A percentile compares a stretch with the other conserved stretches of the same genome.
These are phyloP conservation scores for Trichosanthes cucumerina DNA, from an alignment of 306 rosid genomes.

Conservation along the genomic window DNA sequence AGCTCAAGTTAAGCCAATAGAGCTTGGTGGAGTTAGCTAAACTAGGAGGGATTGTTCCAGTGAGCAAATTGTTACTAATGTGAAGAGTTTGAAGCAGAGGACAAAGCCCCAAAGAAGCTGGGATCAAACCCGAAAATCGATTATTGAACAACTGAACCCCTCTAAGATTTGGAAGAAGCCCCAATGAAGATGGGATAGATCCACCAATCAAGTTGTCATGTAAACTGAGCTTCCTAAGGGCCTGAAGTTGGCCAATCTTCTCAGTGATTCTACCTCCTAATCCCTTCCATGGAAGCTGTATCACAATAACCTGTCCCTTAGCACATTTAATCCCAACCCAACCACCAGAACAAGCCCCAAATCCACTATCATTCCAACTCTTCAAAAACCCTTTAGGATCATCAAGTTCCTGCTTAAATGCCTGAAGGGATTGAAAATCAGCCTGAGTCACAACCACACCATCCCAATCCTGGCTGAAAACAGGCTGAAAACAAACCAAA, in stretches of 20 bases:
- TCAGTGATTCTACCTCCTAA: slow-evolving; percentile 55
- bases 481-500: background rate
- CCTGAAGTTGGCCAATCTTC: slow-evolving; percentile 64
- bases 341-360: slow-evolving; percentile 80
- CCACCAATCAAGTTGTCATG: slow-evolving; percentile 69
- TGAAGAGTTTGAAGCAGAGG: slow-evolving; percentile 75
- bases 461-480: slow-evolving; percentile 46
- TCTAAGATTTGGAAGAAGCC: slow-evolving; percentile 63
- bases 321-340: slow-evolving; percentile 93
- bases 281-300: slow-evolving; percentile 87
- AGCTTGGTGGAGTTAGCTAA: slow-evolving; percentile 67
- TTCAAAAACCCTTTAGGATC: slow-evolving; percentile 72
- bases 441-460: slow-evolving; percentile 74
- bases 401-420: slow-evolving; percentile 63
- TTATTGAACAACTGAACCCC: slow-evolving; percentile 84
- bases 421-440: slow-evolving; percentile 66
- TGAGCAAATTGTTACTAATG: slow-evolving; percentile 49
- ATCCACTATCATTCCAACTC: slow-evolving; percentile 83
- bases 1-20: slow-evolving; percentile 54
- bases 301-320: slow-evolving; percentile 81
- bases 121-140: slow-evolving; percentile 54
- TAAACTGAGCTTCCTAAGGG: slow-evolving; percentile 72
- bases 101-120: slow-evolving; percentile 62
- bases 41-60: slow-evolving; percentile 45
- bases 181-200: slow-evolving; percentile 61